Base-by-base conservation (phyloP, 371 early-diverging fungal species). In the Apophysomyces ossiformis region DNA sequence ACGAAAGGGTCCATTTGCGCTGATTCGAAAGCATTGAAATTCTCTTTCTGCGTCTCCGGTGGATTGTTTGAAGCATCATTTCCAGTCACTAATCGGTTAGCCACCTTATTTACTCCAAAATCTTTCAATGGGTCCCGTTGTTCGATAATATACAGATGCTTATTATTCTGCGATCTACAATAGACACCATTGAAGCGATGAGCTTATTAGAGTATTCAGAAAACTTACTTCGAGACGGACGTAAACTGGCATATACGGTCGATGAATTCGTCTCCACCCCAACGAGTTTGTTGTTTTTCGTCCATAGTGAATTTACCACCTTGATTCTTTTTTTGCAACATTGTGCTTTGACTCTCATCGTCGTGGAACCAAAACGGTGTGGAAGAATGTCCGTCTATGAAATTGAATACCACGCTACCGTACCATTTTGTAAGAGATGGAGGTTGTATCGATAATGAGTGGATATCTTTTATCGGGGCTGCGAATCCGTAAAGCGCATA, bases 241-340 rank as follows among this genome's bases (percentile, higher is more conserved):
- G 65, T 59, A 21, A 81, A 58, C 45, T 69, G 73, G 37, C 66
- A 66, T 6, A 84, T 57, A 43, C 73, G 66, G 18, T 74, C 72
- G 7, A 84, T 67, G 58, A 81, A 76, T 57, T 84, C 84, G 61
- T 79, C 83, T 21, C 83, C 83, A 50, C 83, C 83, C 83, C 83
- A 83, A 9, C 71, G 62, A 7, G 73, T 64, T 45, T 70, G 70
- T 18, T 50, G 54, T n/a, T 58, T 59, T 5, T 58, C 41, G 7
- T 67, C 64, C 15, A 65, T 64, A 18, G 71, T 67, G 18, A 61
- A 73, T 60, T 73, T 76, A 1, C 78, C 78, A 26, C 78, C 78
- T 65, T 78, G 78, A 2, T 71, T 75, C 16, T 80, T 80, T 47
- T 75, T 76, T 58, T 80, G 83, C 38, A 80, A 67, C 63, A 78